phyloP scores from a whole-genome alignment of 495 filamentous ascomycete species.

The Talaromyces trachyspermus region DNA sequence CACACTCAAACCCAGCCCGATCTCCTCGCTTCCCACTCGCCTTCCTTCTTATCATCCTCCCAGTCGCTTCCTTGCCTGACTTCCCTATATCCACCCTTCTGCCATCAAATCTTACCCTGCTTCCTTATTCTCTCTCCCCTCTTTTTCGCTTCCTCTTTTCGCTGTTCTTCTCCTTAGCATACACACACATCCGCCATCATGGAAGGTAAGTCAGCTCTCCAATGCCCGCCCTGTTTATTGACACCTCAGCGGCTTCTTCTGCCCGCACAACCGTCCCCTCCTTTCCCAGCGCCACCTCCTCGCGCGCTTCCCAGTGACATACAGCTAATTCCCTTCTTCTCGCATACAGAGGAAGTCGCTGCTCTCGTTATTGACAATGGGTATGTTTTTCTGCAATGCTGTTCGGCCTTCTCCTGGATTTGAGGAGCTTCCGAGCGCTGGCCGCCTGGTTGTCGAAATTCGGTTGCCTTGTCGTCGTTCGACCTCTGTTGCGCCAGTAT shows the following conservation, averaged over 20 bases:
- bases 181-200: constrained; percentile 48
- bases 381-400: constrained; percentile 51
- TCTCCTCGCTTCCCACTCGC: constrained; percentile 7
- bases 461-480: constrained; percentile 10
- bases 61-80: not conserved
- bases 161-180: constrained; percentile 23
- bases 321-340: constrained; percentile 44
- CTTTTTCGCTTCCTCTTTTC: constrained; percentile 26
- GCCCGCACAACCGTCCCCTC: constrained; percentile 14
- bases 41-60: constrained; percentile 6
- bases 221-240: constrained; percentile 14
- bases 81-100: constrained; percentile 6
- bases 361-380: constrained; percentile 99
- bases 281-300: constrained; percentile 13
- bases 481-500: not conserved
- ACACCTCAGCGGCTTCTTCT: constrained; percentile 34
- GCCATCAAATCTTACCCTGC: constrained; percentile 10
- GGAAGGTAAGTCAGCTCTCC: constrained; percentile 61
- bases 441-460: constrained; percentile 8
- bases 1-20: not conserved
- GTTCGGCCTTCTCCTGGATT: constrained; percentile 19
- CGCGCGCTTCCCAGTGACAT: not conserved
- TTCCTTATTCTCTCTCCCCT: constrained; percentile 15
- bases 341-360: constrained; percentile 89
- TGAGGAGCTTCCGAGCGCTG: constrained; percentile 1